Evolutionary conservation across 1,284 basidiomycete genomes (phyloP), one percentile per base, ranked within the genome.

Genomic region (Cystobasidiaceae sp.): DNA sequence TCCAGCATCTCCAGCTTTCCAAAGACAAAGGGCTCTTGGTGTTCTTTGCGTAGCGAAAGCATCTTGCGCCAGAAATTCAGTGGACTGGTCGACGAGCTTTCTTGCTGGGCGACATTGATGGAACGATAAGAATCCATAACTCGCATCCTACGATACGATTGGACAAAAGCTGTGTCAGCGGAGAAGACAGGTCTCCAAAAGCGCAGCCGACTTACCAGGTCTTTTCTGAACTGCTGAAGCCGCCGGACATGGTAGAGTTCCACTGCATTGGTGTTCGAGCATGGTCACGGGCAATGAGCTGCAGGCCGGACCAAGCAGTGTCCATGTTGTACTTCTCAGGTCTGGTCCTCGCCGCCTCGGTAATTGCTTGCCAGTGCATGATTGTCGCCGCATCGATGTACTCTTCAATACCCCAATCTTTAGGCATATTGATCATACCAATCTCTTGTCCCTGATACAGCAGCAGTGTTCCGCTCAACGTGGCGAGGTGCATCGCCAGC

Each of bases 191-290:
- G 17, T 49, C 4, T 4, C 27, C 7, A 8, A 5, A 5, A 49
- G 3, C 27, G n/a, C n/a, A 21, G n/a, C n/a, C n/a, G n/a, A n/a
- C n/a, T 52, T 37, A 27, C 50, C 50, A 52, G 25, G 50, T 52
- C 50, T 52, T 70, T 28, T 66, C 70, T 21, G 82, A 82, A 0
- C 80, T 79, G 3, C 83, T 83, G 75, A 89, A 89, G 0, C 88
- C 87, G 0, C 79, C 85, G 65, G 88, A 79, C 5, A 76, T 44
- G 0, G 77, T 77, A 2, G 77, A 70, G 63, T 84, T 79, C 87
- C 87, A 89, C 84, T 87, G 84, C 78, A 87, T 82, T 0, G 86
- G 86, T 2, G 82, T 82, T 0, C 87, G n/a, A n/a, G n/a, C 81
- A 74, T 89, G 84, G 74, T 89, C 88, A 30, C 88, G 79, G 0